phyloP scores from a whole-genome alignment of 140 eudicot species.

The Bidens hawaiensis region DNA sequence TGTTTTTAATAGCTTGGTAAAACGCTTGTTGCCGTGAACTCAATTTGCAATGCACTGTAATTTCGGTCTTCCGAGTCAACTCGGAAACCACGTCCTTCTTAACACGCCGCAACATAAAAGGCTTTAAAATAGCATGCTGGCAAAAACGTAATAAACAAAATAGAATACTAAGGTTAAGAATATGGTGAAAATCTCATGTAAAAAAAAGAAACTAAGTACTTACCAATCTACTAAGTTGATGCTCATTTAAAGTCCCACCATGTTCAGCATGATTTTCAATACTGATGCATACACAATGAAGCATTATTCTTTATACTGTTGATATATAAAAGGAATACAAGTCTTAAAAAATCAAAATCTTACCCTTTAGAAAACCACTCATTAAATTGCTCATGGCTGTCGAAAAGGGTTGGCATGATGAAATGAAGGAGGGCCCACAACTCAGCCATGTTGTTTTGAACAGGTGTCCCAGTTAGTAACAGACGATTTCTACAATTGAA shows the following conservation, averaged over 20 bases:
- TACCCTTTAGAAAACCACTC: slow-evolving; percentile 99
- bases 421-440: slow-evolving; percentile 98
- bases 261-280: slow-evolving; percentile 99
- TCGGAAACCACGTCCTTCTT: slow-evolving; percentile 92
- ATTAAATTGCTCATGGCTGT: slow-evolving; percentile 95
- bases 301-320: slow-evolving; percentile 6
- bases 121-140: slow-evolving; percentile 98
- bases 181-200: background rate
- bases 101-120: slow-evolving; percentile 95
- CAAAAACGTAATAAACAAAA: background rate
- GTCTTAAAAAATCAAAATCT: slow-evolving; percentile 19
- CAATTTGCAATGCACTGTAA: slow-evolving; percentile 88
- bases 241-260: slow-evolving; percentile 97
- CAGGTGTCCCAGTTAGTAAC: slow-evolving; percentile 97
- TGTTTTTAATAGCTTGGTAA: slow-evolving; percentile 97
- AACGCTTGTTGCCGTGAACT: slow-evolving; percentile 97
- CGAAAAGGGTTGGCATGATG: slow-evolving; percentile 95
- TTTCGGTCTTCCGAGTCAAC: slow-evolving; percentile 78
- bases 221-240: slow-evolving; percentile 95
- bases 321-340: background rate
- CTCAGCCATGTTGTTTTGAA: slow-evolving; percentile 99
- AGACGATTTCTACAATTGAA: slow-evolving; percentile 97
- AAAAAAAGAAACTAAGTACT: slow-evolving; percentile 20
- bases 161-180: background rate
- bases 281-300: slow-evolving; percentile 35